A percentile compares a stretch with the other conserved stretches of the same genome.
phyloP scores from a whole-genome alignment of 495 filamentous ascomycete genomes.

The Neurospora sp. region DNA sequence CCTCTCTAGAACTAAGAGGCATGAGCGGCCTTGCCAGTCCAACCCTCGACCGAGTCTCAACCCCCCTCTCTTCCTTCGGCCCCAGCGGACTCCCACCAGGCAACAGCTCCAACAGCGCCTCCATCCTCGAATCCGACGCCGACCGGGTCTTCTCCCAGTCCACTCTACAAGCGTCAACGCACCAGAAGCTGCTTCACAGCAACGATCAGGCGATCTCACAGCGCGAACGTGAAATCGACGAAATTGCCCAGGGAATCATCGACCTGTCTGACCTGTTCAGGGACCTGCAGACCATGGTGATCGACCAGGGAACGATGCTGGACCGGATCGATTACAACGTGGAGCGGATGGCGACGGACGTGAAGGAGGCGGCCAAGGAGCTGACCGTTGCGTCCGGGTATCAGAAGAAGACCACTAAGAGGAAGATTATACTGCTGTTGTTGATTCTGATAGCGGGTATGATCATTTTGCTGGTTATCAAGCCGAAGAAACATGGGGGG shows the following conservation, averaged over 20 bases:
- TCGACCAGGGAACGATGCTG: conserved; percentile 95
- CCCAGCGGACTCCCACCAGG: conserved; percentile 12
- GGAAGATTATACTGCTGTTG: conserved; percentile 84
- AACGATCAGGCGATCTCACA: conserved; percentile 84
- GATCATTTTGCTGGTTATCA: conserved; percentile 77
- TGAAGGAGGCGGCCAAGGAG: conserved; percentile 88
- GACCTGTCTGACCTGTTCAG: conserved; percentile 94
- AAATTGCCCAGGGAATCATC: conserved; percentile 96
- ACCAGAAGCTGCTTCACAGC: conserved; percentile 55
- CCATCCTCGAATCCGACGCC: conserved; percentile 77
- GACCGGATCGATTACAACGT: conserved; percentile 98
- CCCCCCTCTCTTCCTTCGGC: conserved; percentile 37
- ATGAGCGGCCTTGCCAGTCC: conserved; percentile 42
- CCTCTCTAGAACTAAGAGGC: conserved; percentile 64
- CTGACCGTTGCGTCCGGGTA: conserved; percentile 77
- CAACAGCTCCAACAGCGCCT: conserved; percentile 46
- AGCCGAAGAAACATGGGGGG: conserved; percentile 51
- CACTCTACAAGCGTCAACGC: conserved; percentile 60
- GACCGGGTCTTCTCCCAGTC: conserved; percentile 89
- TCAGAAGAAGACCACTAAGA: conserved; percentile 77
- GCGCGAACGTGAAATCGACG: conserved; percentile 92
- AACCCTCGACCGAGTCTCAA: conserved; percentile 42
- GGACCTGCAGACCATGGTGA: conserved; percentile 91
- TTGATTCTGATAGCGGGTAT: conserved; percentile 71
- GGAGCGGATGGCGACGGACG: conserved; percentile 79